Percentiles rank a stretch among this genome's conserved stretches.
Conservation (phyloP, 1,284 basidiomycete genomes). For the Phylloboletellus chloephorus region DNA sequence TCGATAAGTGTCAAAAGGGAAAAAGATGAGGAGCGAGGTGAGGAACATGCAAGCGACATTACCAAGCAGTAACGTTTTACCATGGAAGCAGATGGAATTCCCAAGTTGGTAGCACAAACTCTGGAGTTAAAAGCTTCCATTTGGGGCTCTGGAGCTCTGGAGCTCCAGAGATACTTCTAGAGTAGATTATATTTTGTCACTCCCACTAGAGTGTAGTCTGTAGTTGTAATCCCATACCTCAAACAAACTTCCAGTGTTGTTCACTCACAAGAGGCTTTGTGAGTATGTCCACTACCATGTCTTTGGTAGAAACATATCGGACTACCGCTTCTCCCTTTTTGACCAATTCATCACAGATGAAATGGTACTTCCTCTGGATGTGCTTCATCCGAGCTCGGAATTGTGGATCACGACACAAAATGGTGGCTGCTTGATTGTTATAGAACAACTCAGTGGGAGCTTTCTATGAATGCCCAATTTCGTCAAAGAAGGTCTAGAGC, state of each 20-base stretch:
- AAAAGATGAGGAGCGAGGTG: no score
- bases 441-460: constrained; percentile 12
- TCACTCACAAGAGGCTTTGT: constrained; percentile 21
- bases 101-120: no score
- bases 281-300: constrained; percentile 29
- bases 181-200: no score
- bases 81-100: no score
- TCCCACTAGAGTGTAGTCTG: no score
- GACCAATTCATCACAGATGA: constrained; percentile 28
- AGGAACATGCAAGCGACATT: no score
- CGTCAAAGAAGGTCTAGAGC: constrained; percentile 2
- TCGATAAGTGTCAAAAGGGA: no score
- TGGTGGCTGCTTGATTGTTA: constrained; percentile 35
- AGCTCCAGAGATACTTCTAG: no score
- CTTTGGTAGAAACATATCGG: constrained; percentile 16
- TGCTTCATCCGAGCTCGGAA: constrained; percentile 39
- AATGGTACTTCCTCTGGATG: constrained; percentile 32
- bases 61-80: no score
- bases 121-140: no score
- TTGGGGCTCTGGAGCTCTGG: no score
- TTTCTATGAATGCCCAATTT: not conserved
- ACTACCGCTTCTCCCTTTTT: constrained; percentile 16
- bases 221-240: no score
- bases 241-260: constrained; percentile 23
- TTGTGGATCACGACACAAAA: constrained; percentile 27